These are phyloP conservation scores for Podospora anserina DNA, from an alignment of 495 filamentous ascomycete genomes.

Conservation along the genomic window DNA sequence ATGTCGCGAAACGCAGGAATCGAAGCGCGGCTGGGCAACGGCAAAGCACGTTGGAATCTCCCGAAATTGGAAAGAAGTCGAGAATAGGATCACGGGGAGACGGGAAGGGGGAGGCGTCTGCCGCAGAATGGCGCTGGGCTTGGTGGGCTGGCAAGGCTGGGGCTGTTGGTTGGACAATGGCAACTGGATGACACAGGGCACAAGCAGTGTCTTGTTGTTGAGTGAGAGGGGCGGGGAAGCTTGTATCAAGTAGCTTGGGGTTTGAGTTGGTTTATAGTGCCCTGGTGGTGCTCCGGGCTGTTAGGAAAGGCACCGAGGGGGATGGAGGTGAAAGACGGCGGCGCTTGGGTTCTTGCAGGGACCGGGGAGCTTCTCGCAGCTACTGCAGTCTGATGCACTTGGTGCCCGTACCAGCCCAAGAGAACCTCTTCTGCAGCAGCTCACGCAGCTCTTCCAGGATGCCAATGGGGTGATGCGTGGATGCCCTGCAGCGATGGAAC, in stretches of 20 bases:
- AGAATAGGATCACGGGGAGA: slow-evolving; percentile 16
- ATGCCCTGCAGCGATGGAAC: background rate
- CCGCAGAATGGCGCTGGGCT: slow-evolving; percentile 17
- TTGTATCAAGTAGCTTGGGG: background rate
- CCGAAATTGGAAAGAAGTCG: slow-evolving; percentile 13
- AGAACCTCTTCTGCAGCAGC: background rate
- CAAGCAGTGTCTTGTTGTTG: too few species aligned
- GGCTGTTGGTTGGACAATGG: background rate
- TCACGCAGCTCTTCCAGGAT: background rate
- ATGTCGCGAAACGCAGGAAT: slow-evolving; percentile 10
- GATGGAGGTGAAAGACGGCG: background rate
- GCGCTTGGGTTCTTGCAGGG: background rate
- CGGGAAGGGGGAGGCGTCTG: slow-evolving; percentile 29
- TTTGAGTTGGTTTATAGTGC: slow-evolving; percentile 1
- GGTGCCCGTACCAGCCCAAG: background rate
- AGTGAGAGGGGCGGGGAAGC: background rate
- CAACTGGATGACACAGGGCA: too few species aligned
- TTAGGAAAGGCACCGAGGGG: too few species aligned
- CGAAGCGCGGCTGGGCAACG: slow-evolving; percentile 11
- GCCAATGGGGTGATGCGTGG: slow-evolving; percentile 2
- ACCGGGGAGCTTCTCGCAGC: background rate
- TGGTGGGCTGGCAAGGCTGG: background rate
- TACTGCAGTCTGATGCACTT: background rate
- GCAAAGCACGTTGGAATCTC: slow-evolving; percentile 20
- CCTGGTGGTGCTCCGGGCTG: background rate